Conservation (phyloP, 345 rosid species). For the Mallotus nudiflorus region DNA sequence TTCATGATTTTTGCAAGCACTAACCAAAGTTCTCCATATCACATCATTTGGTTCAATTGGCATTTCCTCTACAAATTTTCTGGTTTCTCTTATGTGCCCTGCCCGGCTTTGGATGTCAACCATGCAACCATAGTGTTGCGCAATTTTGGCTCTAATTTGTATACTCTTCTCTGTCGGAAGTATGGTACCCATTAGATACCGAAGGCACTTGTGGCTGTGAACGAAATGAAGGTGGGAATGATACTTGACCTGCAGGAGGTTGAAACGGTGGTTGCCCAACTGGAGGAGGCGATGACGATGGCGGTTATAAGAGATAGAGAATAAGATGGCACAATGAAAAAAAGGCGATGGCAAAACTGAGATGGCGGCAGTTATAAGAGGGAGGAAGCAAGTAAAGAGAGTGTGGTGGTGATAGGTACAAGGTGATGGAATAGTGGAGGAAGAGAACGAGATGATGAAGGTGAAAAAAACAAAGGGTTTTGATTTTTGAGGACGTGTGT, state of each 20-base stretch:
- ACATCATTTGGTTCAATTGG: conserved; percentile 46
- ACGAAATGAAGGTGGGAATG: conserved; percentile 43
- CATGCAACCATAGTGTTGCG: conserved; percentile 55
- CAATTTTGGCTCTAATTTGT: conserved; percentile 39
- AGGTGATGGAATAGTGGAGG: too few relatives aligned
- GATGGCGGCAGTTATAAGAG: too few relatives aligned
- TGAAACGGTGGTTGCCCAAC: conserved; percentile 54
- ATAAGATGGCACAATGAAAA: too few relatives aligned
- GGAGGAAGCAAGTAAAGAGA: too few relatives aligned
- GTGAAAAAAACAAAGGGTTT: too few relatives aligned
- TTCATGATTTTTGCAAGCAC: conserved; percentile 38
- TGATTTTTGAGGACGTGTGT: too few relatives aligned
- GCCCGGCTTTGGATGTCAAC: conserved; percentile 50
- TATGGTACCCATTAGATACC: conserved; percentile 70
- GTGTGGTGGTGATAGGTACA: too few relatives aligned
- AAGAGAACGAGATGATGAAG: too few relatives aligned
- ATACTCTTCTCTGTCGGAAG: conserved; percentile 49
- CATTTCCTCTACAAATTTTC: conserved; percentile 37
- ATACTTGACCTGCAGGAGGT: conserved; percentile 55
- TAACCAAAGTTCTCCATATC: conserved; percentile 43
- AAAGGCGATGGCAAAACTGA: too few relatives aligned
- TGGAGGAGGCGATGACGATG: too few relatives aligned
- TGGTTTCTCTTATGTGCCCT: conserved; percentile 41
- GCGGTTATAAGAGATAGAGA: too few relatives aligned
- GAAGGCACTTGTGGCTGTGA: conserved; percentile 54